Base-by-base conservation (phyloP, 1,139 yeast genomes). In the Yamadazyma triangularis region DNA sequence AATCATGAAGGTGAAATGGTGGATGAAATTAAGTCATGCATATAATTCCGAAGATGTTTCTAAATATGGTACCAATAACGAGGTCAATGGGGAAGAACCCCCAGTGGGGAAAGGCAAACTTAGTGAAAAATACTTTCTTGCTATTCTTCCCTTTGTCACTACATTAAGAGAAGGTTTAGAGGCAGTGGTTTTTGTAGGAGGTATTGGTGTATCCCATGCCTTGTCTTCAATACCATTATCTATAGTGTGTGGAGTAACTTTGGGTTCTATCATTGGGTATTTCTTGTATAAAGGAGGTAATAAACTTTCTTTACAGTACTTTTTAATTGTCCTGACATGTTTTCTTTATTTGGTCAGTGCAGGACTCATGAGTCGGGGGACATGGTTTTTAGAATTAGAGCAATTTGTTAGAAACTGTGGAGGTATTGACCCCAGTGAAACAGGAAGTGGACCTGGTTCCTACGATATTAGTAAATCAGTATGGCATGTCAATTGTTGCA, bases 401-500 rank as follows among this genome's bases (percentile, higher is more conserved):
- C 56, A 60, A 36, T 84, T 72, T 57, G 77, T 80, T 26, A 68
- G 76, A 41, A 57, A 59, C 41, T 73, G 91, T 53, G 79, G 81
- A 35, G 96, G 95, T 2, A 78, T 85, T 39, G 96, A 89, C 53
- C 89, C 86, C 42, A 73, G 91, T 28, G 97, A 89, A 58, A 75
- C 77, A 8, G 97, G 97, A 5, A 73, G 79, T 32, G 97, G 97
- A 0, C 95, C 97, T 2, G 97, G 97, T 7, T 84, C 96, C 1
- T 89, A 89, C 58, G 94, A 89, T 54, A 77, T 89, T 34, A 49
- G 74, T 20, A 77, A 73, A 39, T 71, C 83, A 11, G 85, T 89
- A 2, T 89, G 97, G 97, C 97, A 89, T 61, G 96, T 89, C 25
- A 88, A 89, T 64, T 89, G 96, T 59, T 89, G 97, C 63, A 87